phyloP scores from a whole-genome alignment of 495 filamentous ascomycete species.

The Penicillium fimorum region DNA sequence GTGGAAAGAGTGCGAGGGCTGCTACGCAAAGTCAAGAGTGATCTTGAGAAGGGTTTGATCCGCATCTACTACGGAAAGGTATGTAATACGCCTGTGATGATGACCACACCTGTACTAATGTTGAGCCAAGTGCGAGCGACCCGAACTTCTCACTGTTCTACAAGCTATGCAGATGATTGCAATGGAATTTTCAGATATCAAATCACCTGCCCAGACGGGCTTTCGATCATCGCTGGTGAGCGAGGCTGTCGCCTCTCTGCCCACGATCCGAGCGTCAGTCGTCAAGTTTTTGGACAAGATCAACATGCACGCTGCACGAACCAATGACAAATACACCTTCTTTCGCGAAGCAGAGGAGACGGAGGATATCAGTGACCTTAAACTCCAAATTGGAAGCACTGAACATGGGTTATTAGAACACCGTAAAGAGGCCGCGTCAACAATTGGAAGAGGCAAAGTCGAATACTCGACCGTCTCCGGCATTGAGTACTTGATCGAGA shows the following conservation, averaged over 20 bases:
- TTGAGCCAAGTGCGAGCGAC: constrained; percentile 66
- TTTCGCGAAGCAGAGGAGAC: constrained; percentile 85
- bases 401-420: constrained; percentile 84
- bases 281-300: constrained; percentile 76
- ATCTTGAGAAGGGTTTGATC: constrained; percentile 89
- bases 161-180: constrained; percentile 83
- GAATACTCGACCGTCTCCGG: constrained; percentile 78
- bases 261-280: constrained; percentile 69
- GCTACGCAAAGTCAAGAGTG: constrained; percentile 68
- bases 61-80: constrained; percentile 93
- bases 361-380: constrained; percentile 80
- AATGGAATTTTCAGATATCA: constrained; percentile 66
- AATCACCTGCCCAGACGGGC: constrained; percentile 62
- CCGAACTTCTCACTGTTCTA: constrained; percentile 81
- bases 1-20: constrained; percentile 72
- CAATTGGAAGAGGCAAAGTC: constrained; percentile 65
- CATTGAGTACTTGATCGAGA: constrained; percentile 93
- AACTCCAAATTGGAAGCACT: constrained; percentile 86
- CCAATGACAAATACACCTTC: constrained; percentile 91
- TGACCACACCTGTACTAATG: constrained; percentile 22
- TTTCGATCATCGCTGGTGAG: constrained; percentile 72
- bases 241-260: constrained; percentile 71
- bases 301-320: constrained; percentile 77
- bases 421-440: constrained; percentile 65
- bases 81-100: neutral